Conservation (phyloP, 2,329 filamentous ascomycete genomes). For the Colletotrichum caudatum region DNA sequence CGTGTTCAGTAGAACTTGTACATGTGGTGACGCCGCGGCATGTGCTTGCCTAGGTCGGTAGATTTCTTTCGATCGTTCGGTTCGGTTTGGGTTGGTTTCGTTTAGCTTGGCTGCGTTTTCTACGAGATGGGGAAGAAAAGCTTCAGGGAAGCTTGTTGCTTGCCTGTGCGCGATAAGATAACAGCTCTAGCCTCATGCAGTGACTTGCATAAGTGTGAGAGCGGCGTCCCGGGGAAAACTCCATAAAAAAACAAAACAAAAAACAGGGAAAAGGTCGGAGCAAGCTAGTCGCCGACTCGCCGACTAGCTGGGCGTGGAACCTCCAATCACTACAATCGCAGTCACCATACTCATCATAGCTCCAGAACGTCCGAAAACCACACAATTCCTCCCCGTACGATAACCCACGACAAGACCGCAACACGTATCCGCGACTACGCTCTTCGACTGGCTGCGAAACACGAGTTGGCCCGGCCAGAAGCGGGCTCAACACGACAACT, state of each 20-base stretch:
- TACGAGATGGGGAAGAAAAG: neutral
- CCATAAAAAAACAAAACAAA: neutral
- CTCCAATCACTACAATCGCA: neutral
- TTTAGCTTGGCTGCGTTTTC: neutral
- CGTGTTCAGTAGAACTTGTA: slow-evolving; percentile 15
- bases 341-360: neutral
- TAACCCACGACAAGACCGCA: neutral
- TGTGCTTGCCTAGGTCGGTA: neutral
- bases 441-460: neutral
- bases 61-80: slow-evolving; percentile 1
- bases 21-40: slow-evolving; percentile 26
- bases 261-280: slow-evolving; percentile 10
- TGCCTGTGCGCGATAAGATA: slow-evolving; percentile 34
- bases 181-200: neutral
- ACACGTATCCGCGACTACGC: neutral
- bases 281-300: slow-evolving; percentile 29
- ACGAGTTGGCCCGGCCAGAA: neutral
- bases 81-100: neutral
- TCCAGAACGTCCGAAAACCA: neutral
- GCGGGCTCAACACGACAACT: neutral
- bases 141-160: slow-evolving; percentile 17
- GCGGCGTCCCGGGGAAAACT: neutral
- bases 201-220: slow-evolving; percentile 8
- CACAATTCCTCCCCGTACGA: neutral
- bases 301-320: slow-evolving; percentile 23